Conservation (phyloP, 2,329 filamentous ascomycete genomes). For the Xenoacremonium recifei region DNA sequence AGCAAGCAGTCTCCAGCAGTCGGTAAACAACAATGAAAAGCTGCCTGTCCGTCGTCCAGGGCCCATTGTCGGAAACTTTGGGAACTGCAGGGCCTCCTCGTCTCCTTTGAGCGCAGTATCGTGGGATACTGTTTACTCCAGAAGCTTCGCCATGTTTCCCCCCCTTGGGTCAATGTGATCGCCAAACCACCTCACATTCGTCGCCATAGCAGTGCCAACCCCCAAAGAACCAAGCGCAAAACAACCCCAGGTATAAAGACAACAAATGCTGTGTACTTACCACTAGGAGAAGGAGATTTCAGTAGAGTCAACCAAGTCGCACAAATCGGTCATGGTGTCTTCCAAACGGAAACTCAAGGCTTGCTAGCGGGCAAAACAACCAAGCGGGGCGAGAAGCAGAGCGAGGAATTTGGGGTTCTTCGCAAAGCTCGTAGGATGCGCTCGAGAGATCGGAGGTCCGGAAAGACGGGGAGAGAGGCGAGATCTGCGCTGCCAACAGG, state of each 20-base stretch:
- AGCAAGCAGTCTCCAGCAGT: too few relatives aligned
- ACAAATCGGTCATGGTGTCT: conserved; percentile 44
- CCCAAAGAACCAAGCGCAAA: neutral
- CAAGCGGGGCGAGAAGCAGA: conserved; percentile 15
- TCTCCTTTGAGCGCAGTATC: too few relatives aligned
- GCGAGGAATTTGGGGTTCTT: conserved; percentile 6
- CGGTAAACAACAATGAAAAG: too few relatives aligned
- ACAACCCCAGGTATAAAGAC: neutral
- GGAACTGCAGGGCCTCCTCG: too few relatives aligned
- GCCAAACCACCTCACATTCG: too few relatives aligned
- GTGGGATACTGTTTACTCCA: too few relatives aligned
- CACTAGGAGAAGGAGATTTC: conserved; percentile 39
- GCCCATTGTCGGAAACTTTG: too few relatives aligned
- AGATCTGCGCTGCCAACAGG: conserved; percentile 16
- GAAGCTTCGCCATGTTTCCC: too few relatives aligned
- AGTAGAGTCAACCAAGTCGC: conserved; percentile 28
- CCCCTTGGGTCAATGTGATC: too few relatives aligned
- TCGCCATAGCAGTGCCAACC: too few relatives aligned
- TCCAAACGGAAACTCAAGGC: conserved; percentile 22
- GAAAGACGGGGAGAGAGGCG: conserved; percentile 11
- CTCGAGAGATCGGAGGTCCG: conserved; percentile 7
- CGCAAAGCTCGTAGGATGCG: conserved; percentile 10
- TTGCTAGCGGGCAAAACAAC: conserved; percentile 19
- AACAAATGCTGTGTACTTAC: conserved; percentile 27
- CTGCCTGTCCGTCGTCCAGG: too few relatives aligned